These are phyloP conservation scores for Sedum album DNA, from an alignment of 164 flowering plant genomes.

Conservation along the genomic window DNA sequence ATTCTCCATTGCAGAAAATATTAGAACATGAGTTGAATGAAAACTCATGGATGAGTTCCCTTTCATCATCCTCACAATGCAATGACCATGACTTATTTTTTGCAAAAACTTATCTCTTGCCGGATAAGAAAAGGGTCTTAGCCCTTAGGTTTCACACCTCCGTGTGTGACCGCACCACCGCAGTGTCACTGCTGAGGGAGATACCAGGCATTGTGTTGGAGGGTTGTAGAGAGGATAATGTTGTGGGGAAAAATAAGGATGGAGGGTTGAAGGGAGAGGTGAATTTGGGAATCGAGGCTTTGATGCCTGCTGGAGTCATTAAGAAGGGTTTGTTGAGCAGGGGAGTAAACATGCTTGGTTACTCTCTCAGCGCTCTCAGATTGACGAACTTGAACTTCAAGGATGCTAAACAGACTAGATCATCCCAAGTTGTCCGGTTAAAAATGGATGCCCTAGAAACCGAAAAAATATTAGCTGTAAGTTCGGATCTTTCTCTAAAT, in stretches of 20 bases:
- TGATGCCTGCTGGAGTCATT: conserved; percentile 17
- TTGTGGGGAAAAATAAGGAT: conserved; percentile 11
- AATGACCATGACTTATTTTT: conserved; percentile 21
- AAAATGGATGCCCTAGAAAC: conserved; percentile 14
- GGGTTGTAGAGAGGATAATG: not conserved
- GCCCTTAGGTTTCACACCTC: conserved; percentile 48
- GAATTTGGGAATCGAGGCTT: conserved; percentile 23
- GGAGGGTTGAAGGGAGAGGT: conserved; percentile 16
- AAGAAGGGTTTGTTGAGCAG: conserved; percentile 21
- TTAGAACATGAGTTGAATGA: conserved; percentile 55
- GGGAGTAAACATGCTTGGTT: conserved; percentile 26
- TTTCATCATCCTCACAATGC: not conserved
- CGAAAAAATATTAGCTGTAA: conserved; percentile 17
- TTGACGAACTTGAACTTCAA: conserved; percentile 22
- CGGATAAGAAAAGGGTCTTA: conserved; percentile 23
- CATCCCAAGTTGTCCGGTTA: conserved; percentile 19
- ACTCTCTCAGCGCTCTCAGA: conserved; percentile 23
- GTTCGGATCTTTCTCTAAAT: not conserved
- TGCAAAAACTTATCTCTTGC: conserved; percentile 28
- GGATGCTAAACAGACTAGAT: conserved; percentile 14
- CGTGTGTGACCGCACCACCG: conserved; percentile 56
- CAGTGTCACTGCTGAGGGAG: conserved; percentile 38
- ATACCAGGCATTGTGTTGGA: conserved; percentile 23
- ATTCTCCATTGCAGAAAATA: conserved; percentile 11
- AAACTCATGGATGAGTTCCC: conserved; percentile 33